A percentile compares a stretch with the other conserved stretches of the same genome.
Conservation (phyloP, 73 alveolate genomes). For the Tetrahymena malaccensis region DNA sequence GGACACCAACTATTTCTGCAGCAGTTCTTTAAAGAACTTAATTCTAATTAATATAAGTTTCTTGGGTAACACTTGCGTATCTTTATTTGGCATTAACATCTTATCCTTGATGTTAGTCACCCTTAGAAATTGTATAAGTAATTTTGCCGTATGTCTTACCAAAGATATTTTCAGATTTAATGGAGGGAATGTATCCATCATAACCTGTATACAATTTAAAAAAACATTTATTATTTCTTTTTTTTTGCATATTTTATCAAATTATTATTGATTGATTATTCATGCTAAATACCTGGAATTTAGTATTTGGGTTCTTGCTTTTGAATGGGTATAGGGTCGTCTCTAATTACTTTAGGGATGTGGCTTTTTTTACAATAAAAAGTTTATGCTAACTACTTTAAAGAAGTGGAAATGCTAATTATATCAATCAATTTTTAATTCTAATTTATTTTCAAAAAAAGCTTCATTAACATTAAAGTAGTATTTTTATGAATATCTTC, state of each 20-base stretch:
- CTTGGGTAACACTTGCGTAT: conserved; percentile 20
- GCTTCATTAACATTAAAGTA: not conserved
- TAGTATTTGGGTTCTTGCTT: conserved; percentile 31
- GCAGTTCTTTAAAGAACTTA: conserved; percentile 35
- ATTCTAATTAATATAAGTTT: conserved; percentile 29
- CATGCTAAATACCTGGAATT: conserved; percentile 33
- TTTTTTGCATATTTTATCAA: not conserved
- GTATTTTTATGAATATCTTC: not conserved
- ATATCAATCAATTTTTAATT: not conserved
- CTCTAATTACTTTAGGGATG: not conserved
- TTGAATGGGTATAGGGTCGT: not conserved
- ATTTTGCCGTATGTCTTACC: conserved; percentile 40
- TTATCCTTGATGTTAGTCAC: conserved; percentile 30
- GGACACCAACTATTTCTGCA: conserved; percentile 43
- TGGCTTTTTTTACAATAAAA: not conserved
- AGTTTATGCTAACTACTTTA: not conserved
- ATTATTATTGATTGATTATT: not conserved
- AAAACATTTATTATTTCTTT: not conserved
- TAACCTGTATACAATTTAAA: conserved; percentile 2
- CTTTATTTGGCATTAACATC: conserved; percentile 34
- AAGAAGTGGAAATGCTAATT: not conserved
- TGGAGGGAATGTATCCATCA: conserved; percentile 39
- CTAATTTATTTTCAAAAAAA: not conserved
- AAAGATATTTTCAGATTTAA: conserved; percentile 38
- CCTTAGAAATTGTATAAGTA: conserved; percentile 25